These are phyloP conservation scores for Magnusiomyces ingens DNA, from an alignment of 1,139 yeast genomes.

Conservation along the genomic window DNA sequence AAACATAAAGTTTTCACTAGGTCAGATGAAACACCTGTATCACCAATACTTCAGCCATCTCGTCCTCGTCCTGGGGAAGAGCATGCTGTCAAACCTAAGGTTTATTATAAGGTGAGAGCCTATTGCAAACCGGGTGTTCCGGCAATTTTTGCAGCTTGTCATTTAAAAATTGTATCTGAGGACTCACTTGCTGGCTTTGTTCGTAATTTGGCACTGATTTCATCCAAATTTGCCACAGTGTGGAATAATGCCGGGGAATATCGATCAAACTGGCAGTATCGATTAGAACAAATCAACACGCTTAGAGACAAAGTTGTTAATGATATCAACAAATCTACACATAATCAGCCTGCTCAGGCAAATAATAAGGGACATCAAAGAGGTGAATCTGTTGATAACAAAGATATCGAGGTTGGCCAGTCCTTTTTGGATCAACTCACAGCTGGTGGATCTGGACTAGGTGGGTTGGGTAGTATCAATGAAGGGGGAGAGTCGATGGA, in stretches of 20 bases:
- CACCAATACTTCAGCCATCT: constrained; percentile 2
- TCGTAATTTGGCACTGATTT: constrained; percentile 58
- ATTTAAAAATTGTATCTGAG: constrained; percentile 60
- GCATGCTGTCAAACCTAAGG: neutral
- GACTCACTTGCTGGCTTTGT: constrained; percentile 56
- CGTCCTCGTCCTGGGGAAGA: neutral
- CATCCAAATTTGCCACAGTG: constrained; percentile 66
- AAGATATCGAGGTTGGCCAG: constrained; percentile 2
- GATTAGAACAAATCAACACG: constrained; percentile 52
- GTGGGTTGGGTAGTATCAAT: neutral
- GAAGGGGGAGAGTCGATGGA: neutral
- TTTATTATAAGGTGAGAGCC: constrained; percentile 51
- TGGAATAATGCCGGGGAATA: constrained; percentile 58
- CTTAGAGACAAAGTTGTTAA: constrained; percentile 40
- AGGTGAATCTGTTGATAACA: constrained; percentile 6
- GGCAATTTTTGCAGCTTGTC: constrained; percentile 68
- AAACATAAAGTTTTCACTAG: constrained; percentile 8
- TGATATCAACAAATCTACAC: constrained; percentile 17
- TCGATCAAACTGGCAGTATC: constrained; percentile 58
- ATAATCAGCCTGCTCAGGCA: neutral
- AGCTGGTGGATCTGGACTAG: constrained; percentile 3
- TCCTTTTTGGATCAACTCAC: neutral
- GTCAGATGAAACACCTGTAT: constrained; percentile 1
- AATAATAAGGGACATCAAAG: constrained; percentile 5
- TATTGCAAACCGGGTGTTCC: constrained; percentile 66